phyloP scores from a whole-genome alignment of 192 early-diverging fungal genomes.

The Backusella morwellensis region DNA sequence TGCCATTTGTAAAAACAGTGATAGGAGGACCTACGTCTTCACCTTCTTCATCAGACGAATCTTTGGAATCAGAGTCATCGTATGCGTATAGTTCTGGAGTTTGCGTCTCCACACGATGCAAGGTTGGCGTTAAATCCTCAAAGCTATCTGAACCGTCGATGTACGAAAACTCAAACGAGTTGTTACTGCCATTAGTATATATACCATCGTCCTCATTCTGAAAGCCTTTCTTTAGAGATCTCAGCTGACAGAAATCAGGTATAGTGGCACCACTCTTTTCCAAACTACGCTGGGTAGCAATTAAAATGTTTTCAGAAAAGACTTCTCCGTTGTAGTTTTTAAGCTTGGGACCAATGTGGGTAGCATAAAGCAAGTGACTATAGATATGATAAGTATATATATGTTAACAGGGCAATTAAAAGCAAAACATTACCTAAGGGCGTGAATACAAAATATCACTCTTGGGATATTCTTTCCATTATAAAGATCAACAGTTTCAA shows the following conservation, averaged over 20 bases:
- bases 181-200: background rate
- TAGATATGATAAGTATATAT: background rate
- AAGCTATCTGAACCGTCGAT: background rate
- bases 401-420: background rate
- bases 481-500: constrained; percentile 97
- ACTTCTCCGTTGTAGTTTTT: constrained; percentile 89
- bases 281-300: constrained; percentile 79
- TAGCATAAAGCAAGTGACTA: constrained; percentile 86
- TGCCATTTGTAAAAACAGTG: background rate
- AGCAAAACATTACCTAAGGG: constrained; percentile 63
- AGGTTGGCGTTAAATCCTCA: background rate
- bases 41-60: background rate
- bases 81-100: background rate
- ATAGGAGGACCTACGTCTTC: background rate
- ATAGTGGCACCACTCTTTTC: constrained; percentile 78
- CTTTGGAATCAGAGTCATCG: background rate
- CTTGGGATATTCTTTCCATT: constrained; percentile 99
- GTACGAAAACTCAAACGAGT: background rate
- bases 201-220: constrained; percentile 15
- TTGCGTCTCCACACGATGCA: background rate
- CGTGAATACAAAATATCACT: constrained; percentile 98
- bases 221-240: constrained; percentile 57
- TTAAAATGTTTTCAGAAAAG: constrained; percentile 82
- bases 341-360: constrained; percentile 84
- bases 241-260: constrained; percentile 88